Evolutionary conservation across 208 protist genomes (phyloP), one percentile per base, ranked within the genome.

Genomic region (Leishmania lainsoni): DNA sequence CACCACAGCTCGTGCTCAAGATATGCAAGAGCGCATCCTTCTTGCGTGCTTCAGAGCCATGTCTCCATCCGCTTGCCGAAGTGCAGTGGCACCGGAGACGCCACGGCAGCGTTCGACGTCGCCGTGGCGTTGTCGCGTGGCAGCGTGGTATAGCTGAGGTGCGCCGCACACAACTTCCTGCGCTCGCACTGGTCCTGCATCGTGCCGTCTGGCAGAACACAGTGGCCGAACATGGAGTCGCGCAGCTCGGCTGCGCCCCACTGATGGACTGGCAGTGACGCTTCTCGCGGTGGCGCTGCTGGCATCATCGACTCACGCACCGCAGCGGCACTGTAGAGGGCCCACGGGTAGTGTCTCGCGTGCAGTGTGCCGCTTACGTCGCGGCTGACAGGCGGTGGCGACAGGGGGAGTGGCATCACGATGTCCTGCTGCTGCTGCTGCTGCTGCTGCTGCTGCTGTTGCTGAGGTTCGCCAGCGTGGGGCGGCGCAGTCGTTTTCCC

Each of bases 361-460:
- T 73, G 81, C 22, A 85, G 59, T 6, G 48, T n/a, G 48, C 65
- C 51, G 32, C 59, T 85, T 26, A 81, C 76, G 56, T 56, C 76
- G 42, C 26, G 49, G 35, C 71, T 78, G 9, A 81, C 76, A 2
- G 81, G 81, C 10, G 71, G 26, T 10, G 81, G 81, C 1, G 35
- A 54, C 3, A 85, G 81, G 20, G 81, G 81, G 5, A 85, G 81
- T 26, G 81, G 75, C 81, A 85, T 80, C 70, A 85, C 54, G n/a
- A 52, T 26, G 39, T 80, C 81, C 14, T 9, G 29, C 2, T 35
- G 3, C 39, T 61, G 4, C 63, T 61, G 22, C 20, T 32, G n/a
- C 73, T 8, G 73, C 35, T 1, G 35, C 2, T 35, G 3, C 39
- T 61, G 4, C 63, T 61, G 22, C 20, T 32, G n/a, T 63, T 8